Evolutionary conservation across 208 protist genomes (phyloP), one percentile per base, ranked within the genome.

Genomic region (Trypanosoma mega): DNA sequence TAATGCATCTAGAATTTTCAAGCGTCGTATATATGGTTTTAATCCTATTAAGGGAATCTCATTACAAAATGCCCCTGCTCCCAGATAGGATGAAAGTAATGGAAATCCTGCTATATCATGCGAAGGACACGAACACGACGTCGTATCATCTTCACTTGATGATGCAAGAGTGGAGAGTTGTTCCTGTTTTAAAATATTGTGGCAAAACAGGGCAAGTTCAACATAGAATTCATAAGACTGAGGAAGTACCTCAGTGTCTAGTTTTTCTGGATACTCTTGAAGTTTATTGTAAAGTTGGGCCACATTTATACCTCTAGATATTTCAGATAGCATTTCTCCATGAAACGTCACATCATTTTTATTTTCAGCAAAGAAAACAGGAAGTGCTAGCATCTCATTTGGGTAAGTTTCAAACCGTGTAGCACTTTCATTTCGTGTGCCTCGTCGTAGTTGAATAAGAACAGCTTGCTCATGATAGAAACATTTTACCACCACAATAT

Each of bases 181-280:
- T 45, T 81, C 58, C 31, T 33, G 33, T 21, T 23, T 37, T 12
- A 85, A 43, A 4, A 81, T 60, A 5, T 39, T 74, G 61, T 92
- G 73, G 37, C 68, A 56, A 58, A 92, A 95, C 26, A 80, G 46
- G 47, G 88, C 86, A 26, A 95, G 67, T 72, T 95, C 89, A 9
- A 68, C 74, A 68, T 92, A 95, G 62, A 95, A 95, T 49, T 88
- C 82, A 48, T 78, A 80, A 2, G 61, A 71, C 50, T 85, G 74
- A 4, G 78, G 49, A 30, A 55, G 41, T n/a, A 74, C 63, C 23
- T 46, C 59, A 23, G 48, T 58, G 16, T 75, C 64, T 6, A 43
- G 39, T 31, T 46, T 24, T 44, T 63, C 21, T 0, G 71, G 72
- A 33, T 67, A 52, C 24, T 75, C 39, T 36, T 78, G 52, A 31